Conservation (phyloP, 2,329 filamentous ascomycete genomes). For the Fusarium protoensiforme region DNA sequence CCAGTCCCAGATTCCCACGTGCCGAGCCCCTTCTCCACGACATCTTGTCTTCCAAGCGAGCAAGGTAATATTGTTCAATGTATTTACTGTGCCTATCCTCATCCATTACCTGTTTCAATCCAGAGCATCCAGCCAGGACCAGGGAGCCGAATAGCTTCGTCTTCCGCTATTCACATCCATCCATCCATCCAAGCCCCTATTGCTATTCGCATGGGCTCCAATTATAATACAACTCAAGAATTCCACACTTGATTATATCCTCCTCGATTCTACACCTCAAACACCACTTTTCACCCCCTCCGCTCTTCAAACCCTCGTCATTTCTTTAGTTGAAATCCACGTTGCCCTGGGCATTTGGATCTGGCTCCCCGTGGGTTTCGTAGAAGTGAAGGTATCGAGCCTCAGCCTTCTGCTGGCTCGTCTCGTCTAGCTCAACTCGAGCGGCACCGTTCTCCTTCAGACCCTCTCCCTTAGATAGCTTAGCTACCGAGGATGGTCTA, state of each 20-base stretch:
- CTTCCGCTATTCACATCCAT: background rate
- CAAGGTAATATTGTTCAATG: background rate
- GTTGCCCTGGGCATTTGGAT: slow-evolving; percentile 59
- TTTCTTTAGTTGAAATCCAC: slow-evolving; percentile 61
- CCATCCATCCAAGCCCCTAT: slow-evolving; percentile 23
- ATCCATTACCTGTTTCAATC: background rate
- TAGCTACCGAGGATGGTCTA: slow-evolving; percentile 60
- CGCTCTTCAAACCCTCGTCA: background rate
- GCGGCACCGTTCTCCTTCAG: slow-evolving; percentile 60
- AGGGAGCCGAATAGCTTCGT: slow-evolving; percentile 2
- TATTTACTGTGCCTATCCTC: slow-evolving; percentile 13
- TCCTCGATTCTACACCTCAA: slow-evolving; percentile 6
- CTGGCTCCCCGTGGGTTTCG: slow-evolving; percentile 61
- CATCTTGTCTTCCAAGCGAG: background rate
- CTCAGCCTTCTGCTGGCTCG: slow-evolving; percentile 62
- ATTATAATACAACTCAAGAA: slow-evolving; percentile 30
- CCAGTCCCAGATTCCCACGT: slow-evolving; percentile 6
- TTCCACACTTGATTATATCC: slow-evolving; percentile 25
- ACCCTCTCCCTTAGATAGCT: slow-evolving; percentile 48
- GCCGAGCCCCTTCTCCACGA: background rate
- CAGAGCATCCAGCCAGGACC: slow-evolving; percentile 2
- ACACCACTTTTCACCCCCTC: slow-evolving; percentile 7
- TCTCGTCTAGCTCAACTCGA: slow-evolving; percentile 61
- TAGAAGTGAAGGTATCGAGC: slow-evolving; percentile 63
- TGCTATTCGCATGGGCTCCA: slow-evolving; percentile 19